A percentile compares a stretch with the other conserved stretches of the same genome.
phyloP scores from a whole-genome alignment of 1,284 basidiomycete species.

The Ganoderma multipileum region DNA sequence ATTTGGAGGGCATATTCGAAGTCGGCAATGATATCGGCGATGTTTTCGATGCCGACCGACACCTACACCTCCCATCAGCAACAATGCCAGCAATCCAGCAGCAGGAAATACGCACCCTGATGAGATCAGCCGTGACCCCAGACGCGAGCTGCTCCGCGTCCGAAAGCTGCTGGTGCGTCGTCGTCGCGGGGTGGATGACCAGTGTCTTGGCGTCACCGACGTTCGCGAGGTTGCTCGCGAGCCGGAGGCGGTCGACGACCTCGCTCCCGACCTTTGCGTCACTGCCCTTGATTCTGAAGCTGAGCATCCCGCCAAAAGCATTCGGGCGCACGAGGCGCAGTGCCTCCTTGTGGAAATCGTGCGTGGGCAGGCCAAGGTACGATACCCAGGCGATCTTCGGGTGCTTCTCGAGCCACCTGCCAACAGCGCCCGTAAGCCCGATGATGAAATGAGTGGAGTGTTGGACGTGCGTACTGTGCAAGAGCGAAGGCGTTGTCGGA shows the following conservation, averaged over 20 bases:
- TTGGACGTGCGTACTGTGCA: slow-evolving; percentile 54
- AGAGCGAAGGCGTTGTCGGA: slow-evolving; percentile 78
- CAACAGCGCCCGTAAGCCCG: background rate
- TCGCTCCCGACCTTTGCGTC: slow-evolving; percentile 64
- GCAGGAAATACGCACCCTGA: slow-evolving; percentile 61
- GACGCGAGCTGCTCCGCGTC: slow-evolving; percentile 71
- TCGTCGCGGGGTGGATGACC: slow-evolving; percentile 84
- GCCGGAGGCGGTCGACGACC: slow-evolving; percentile 77
- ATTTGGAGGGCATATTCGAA: slow-evolving; percentile 68
- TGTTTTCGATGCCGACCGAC: slow-evolving; percentile 84
- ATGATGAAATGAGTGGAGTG: background rate
- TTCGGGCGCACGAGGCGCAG: slow-evolving; percentile 64
- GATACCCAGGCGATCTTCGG: slow-evolving; percentile 82
- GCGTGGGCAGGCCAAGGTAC: slow-evolving; percentile 77
- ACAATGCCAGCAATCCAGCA: background rate
- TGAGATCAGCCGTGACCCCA: slow-evolving; percentile 84
- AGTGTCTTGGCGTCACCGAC: slow-evolving; percentile 86
- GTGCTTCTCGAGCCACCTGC: slow-evolving; percentile 72
- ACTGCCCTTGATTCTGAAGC: slow-evolving; percentile 81
- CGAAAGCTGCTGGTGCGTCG: slow-evolving; percentile 84
- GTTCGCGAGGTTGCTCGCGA: slow-evolving; percentile 82
- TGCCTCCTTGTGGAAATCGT: slow-evolving; percentile 70
- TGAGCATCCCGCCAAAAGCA: slow-evolving; percentile 80
- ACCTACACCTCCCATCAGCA: slow-evolving; percentile 45
- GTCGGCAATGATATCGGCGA: slow-evolving; percentile 87